A percentile compares a stretch with the other conserved stretches of the same genome.
Evolutionary conservation across 2,329 filamentous ascomycete species (phyloP).

Genomic region (Cladosporium sp.): DNA sequence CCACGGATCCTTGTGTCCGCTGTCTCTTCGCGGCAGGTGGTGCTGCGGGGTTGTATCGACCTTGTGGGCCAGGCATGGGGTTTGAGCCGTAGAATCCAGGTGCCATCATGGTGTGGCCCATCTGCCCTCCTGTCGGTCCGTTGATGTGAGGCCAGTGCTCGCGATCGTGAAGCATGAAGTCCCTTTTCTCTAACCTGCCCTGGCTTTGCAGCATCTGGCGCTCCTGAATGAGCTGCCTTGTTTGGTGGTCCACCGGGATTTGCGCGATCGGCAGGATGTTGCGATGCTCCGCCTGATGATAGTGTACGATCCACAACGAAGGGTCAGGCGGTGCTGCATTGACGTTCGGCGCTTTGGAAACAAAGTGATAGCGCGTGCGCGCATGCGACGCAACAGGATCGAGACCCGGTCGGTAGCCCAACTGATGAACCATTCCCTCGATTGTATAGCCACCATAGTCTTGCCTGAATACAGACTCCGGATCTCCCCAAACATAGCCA

Average conservation of each 20-base stretch:
- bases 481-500: conserved; percentile 84
- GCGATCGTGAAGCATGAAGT: conserved; percentile 89
- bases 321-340: conserved; percentile 68
- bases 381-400: conserved; percentile 72
- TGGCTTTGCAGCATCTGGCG: conserved; percentile 59
- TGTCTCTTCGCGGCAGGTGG: conserved; percentile 43
- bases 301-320: conserved; percentile 86
- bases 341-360: conserved; percentile 64
- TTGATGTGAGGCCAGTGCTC: conserved; percentile 83
- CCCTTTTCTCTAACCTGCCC: conserved; percentile 78
- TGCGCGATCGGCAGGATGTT: conserved; percentile 65
- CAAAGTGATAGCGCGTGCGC: conserved; percentile 78
- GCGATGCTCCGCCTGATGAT: conserved; percentile 67
- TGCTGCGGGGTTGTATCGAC: conserved; percentile 24
- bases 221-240: conserved; percentile 55
- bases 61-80: conserved; percentile 16
- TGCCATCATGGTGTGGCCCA: conserved; percentile 16
- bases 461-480: conserved; percentile 69
- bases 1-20: conserved; percentile 33
- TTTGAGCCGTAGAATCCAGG: conserved; percentile 11
- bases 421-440: conserved; percentile 80
- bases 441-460: conserved; percentile 68
- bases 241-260: conserved; percentile 55
- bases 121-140: conserved; percentile 45
- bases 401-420: conserved; percentile 66